A percentile compares a stretch with the other conserved stretches of the same genome.
These are phyloP conservation scores for Neofusicoccum kwambonambiense DNA, from an alignment of 2,329 filamentous ascomycete genomes.

Conservation along the genomic window DNA sequence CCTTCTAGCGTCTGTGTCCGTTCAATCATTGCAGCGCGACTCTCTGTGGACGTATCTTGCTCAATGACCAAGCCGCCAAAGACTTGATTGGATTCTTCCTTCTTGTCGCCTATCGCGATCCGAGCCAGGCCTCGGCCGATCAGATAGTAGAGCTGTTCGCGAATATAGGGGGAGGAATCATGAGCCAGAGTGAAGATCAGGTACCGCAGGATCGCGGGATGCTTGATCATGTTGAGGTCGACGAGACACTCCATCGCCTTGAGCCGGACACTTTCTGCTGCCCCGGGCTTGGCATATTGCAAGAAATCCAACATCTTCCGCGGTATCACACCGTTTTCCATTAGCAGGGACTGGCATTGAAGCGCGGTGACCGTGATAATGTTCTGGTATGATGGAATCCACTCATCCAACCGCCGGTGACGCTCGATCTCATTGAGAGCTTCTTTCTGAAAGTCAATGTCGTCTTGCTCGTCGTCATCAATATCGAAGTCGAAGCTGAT, in stretches of 20 bases:
- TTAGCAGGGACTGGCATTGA: constrained; percentile 57
- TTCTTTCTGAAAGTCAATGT: constrained; percentile 55
- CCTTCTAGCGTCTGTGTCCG: constrained; percentile 58
- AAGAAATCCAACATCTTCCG: constrained; percentile 57
- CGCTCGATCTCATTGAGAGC: constrained; percentile 62
- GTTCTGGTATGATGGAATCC: constrained; percentile 65
- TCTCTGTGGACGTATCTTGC: constrained; percentile 51
- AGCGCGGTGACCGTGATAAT: constrained; percentile 62
- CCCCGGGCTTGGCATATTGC: constrained; percentile 60
- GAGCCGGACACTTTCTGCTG: constrained; percentile 59
- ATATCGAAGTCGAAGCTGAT: constrained; percentile 44
- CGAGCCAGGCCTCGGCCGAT: constrained; percentile 58
- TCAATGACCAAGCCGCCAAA: constrained; percentile 57
- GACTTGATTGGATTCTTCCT: constrained; percentile 30
- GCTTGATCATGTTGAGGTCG: constrained; percentile 54
- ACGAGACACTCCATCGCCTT: constrained; percentile 59
- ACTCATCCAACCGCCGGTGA: constrained; percentile 64
- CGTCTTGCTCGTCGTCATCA: constrained; percentile 51
- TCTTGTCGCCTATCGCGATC: constrained; percentile 57
- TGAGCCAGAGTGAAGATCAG: constrained; percentile 56
- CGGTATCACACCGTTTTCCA: constrained; percentile 53
- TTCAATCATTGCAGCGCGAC: constrained; percentile 53
- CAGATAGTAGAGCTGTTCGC: constrained; percentile 51
- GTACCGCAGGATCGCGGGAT: constrained; percentile 54
- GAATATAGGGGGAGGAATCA: constrained; percentile 59